Evolutionary conservation across 192 early-diverging fungal species (phyloP), one percentile per base, ranked within the genome.

Genomic region (Entomortierella beljakovae): DNA sequence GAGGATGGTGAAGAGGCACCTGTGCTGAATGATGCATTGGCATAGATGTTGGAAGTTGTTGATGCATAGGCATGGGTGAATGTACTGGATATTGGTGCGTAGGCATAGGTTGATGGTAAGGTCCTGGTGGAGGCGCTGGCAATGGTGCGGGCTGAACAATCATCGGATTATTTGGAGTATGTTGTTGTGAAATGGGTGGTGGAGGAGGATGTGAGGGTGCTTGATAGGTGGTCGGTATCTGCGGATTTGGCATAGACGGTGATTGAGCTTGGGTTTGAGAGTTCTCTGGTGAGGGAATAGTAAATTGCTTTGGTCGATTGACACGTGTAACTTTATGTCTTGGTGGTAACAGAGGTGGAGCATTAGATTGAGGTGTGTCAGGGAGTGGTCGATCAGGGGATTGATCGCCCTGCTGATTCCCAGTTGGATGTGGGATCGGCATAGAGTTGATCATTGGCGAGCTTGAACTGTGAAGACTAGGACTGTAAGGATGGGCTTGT

Each of bases 321-420:
- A 79, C 75, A 9, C 62, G 53, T 2, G 54, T 69, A 23, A 79
- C 59, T 16, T 46, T 69, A 23, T 79, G 75, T 57, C 64, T 79
- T 50, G 68, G 75, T 8, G 75, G 75, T 9, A 68, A 62, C 10
- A 68, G 34, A 26, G 75, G 61, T 6, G 62, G 35, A 23, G 54
- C 26, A 3, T 48, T 48, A 9, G 58, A 8, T 10, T 42, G 28
- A 8, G 71, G 63, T 8, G 71, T 32, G 8, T 29, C 37, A 26
- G 71, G 63, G 23, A 74, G 13, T 35, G 61, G 61, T n/a, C 70
- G 51, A 22, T 68, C 46, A 20, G 57, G 37, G 3, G 58, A 35
- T 29, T 43, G 68, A 6, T 55, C 20, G 2, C 35, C 32, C 16
- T 58, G 55, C 20, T 40, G 48, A 13, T 23, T 51, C 9, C n/a